phyloP scores from a whole-genome alignment of 768 basidiomycete species.

The Tubosaeta sp. region DNA sequence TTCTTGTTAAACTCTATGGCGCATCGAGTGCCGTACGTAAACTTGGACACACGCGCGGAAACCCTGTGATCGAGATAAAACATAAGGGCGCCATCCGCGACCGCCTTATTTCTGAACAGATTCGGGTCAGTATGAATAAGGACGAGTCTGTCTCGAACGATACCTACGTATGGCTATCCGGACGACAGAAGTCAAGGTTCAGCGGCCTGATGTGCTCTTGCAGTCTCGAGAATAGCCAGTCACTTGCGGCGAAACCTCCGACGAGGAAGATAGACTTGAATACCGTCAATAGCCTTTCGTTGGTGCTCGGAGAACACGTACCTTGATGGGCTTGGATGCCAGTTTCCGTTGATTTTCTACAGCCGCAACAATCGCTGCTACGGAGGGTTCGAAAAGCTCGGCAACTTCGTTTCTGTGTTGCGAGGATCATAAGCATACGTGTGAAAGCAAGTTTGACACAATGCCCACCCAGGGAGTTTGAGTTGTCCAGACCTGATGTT shows the following conservation, averaged over 20 bases:
- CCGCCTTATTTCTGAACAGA: slow-evolving; percentile 40
- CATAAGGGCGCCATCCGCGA: slow-evolving; percentile 42
- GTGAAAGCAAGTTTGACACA: no score
- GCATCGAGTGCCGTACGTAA: slow-evolving; percentile 36
- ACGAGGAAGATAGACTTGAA: slow-evolving; percentile 38
- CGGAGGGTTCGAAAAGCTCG: slow-evolving; percentile 28
- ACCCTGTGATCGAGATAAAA: slow-evolving; percentile 44
- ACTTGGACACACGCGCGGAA: slow-evolving; percentile 35
- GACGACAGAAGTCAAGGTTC: slow-evolving; percentile 42
- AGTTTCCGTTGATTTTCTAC: slow-evolving; percentile 21
- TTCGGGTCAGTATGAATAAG: not conserved
- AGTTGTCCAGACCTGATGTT: slow-evolving; percentile 46
- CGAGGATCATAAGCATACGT: not conserved
- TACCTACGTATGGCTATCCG: slow-evolving; percentile 48
- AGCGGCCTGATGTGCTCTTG: slow-evolving; percentile 30
- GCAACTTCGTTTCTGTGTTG: slow-evolving; percentile 26
- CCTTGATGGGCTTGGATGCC: slow-evolving; percentile 21
- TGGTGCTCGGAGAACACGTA: slow-evolving; percentile 8
- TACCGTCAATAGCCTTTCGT: slow-evolving; percentile 1
- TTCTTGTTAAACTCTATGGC: slow-evolving; percentile 27
- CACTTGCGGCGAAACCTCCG: slow-evolving; percentile 43
- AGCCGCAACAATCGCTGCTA: slow-evolving; percentile 17
- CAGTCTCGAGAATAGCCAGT: slow-evolving; percentile 38
- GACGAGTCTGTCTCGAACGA: slow-evolving; percentile 2
- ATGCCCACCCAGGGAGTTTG: slow-evolving; percentile 35